A percentile compares a stretch with the other conserved stretches of the same genome.
phyloP scores from a whole-genome alignment of 331 rosid species.

The Rosa hybrid region DNA sequence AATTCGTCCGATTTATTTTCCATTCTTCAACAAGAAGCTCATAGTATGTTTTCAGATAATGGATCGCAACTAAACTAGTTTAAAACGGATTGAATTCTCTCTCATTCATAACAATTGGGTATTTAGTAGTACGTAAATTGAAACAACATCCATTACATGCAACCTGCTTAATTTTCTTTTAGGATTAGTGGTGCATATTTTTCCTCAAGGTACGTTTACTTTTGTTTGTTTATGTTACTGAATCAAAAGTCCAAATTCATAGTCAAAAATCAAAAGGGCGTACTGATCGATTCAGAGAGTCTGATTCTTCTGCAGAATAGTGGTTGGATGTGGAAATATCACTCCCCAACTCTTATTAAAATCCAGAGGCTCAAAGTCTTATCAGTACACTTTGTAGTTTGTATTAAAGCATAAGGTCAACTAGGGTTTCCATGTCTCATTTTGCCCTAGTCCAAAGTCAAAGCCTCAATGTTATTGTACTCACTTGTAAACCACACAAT shows the following conservation, averaged over 20 bases:
- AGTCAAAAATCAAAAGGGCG: neutral
- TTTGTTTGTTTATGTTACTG: neutral
- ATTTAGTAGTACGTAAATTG: neutral
- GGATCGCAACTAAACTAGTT: neutral
- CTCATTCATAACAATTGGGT: neutral
- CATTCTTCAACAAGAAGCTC: neutral
- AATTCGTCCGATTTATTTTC: neutral
- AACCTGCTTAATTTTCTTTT: neutral
- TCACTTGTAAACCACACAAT: conserved; percentile 14
- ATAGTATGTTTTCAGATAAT: neutral
- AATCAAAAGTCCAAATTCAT: neutral
- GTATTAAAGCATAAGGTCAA: conserved; percentile 14
- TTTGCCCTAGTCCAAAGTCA: conserved; percentile 17
- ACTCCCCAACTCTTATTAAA: neutral
- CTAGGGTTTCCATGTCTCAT: conserved; percentile 2
- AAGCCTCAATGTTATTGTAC: neutral
- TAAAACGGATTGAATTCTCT: neutral
- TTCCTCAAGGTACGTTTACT: neutral
- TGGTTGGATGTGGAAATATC: conserved; percentile 22
- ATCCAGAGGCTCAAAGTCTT: neutral
- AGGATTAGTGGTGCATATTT: neutral
- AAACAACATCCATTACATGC: neutral
- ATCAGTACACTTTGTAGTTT: neutral
- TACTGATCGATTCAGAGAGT: neutral
- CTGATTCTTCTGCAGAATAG: neutral